Evolutionary conservation across 768 basidiomycete species (phyloP).

Genomic region (Terana coerulea): DNA sequence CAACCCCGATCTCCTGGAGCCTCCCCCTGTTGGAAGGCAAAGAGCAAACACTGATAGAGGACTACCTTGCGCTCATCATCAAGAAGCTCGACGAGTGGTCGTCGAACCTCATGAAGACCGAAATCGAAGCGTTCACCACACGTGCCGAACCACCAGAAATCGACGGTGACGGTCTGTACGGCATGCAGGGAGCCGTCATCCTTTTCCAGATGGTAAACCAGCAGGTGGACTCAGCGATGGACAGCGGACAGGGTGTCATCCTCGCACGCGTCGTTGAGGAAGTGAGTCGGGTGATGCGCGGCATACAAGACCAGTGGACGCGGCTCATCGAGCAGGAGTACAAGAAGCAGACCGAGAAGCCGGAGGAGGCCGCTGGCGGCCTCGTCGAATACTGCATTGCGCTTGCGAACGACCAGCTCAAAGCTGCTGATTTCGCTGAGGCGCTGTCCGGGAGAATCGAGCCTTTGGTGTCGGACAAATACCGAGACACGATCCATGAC

Average conservation of each 20-base stretch:
- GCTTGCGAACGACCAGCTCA: slow-evolving; percentile 96
- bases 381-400: slow-evolving; percentile 96
- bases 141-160: slow-evolving; percentile 85
- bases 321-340: slow-evolving; percentile 79
- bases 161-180: slow-evolving; percentile 86
- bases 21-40: slow-evolving; percentile 93
- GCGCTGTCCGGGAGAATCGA: slow-evolving; percentile 82
- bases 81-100: slow-evolving; percentile 98
- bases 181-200: slow-evolving; percentile 86
- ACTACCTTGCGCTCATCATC: slow-evolving; percentile 91
- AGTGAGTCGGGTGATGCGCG: slow-evolving; percentile 83
- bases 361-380: slow-evolving; percentile 83
- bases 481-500: slow-evolving; percentile 76
- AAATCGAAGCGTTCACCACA: slow-evolving; percentile 77
- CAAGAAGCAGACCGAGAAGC: slow-evolving; percentile 84
- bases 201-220: slow-evolving; percentile 99
- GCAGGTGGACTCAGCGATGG: slow-evolving; percentile 90
- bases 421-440: slow-evolving; percentile 92
- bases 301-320: slow-evolving; percentile 85
- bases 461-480: slow-evolving; percentile 90
- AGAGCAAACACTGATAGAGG: slow-evolving; percentile 90
- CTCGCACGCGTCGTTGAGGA: slow-evolving; percentile 89
- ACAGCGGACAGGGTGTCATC: slow-evolving; percentile 93
- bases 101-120: slow-evolving; percentile 87
- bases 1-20: slow-evolving; percentile 75